Evolutionary conservation across 768 basidiomycete species (phyloP).

Genomic region (Asterophora parasitica): DNA sequence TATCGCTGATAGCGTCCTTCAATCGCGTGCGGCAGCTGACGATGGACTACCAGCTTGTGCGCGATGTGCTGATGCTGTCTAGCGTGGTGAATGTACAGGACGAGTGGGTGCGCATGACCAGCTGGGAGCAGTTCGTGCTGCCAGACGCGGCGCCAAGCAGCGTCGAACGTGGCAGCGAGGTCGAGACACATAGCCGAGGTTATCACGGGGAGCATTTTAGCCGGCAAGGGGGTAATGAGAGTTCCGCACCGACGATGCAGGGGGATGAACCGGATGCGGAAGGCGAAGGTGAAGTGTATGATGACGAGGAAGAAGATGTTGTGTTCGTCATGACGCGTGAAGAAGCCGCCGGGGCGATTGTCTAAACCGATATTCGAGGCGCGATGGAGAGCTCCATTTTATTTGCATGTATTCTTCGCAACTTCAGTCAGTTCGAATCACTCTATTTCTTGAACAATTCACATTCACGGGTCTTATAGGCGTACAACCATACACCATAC

Average conservation of each 20-base stretch:
- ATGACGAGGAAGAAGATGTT: conserved; percentile 73
- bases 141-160: conserved; percentile 55
- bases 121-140: conserved; percentile 59
- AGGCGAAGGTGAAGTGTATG: conserved; percentile 42
- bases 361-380: conserved; percentile 12
- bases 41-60: conserved; percentile 51
- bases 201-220: conserved; percentile 2
- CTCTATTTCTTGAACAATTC: conserved; percentile 9
- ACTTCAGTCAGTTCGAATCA: neutral
- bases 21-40: conserved; percentile 76
- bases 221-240: neutral
- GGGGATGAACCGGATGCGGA: conserved; percentile 27
- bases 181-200: conserved; percentile 1
- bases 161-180: conserved; percentile 25
- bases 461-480: neutral
- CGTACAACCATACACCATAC: neutral
- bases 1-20: conserved; percentile 80
- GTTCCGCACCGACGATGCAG: neutral
- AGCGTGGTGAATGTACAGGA: conserved; percentile 63
- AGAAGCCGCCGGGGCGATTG: conserved; percentile 20
- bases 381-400: conserved; percentile 15
- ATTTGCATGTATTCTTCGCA: neutral
- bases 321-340: conserved; percentile 53
- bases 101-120: conserved; percentile 64
- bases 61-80: conserved; percentile 66